Conservation (phyloP, 257 asterid species). For the Haberlea rhodopensis region DNA sequence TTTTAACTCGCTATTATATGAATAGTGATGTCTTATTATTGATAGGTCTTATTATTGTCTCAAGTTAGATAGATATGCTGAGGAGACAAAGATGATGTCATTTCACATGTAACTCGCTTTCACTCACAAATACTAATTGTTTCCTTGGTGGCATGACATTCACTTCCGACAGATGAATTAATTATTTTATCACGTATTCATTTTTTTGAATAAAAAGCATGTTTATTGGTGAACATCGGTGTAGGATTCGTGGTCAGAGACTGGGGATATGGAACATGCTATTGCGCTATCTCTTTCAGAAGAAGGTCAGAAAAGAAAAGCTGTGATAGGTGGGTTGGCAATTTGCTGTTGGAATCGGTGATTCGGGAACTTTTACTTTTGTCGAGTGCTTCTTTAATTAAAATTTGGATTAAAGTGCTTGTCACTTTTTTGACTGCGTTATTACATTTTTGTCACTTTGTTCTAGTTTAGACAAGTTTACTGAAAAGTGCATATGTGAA, state of each 20-base stretch:
- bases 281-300: conserved; percentile 83
- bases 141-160: conserved; percentile 8
- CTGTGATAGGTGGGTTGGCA: conserved; percentile 46
- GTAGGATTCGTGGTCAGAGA: conserved; percentile 51
- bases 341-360: background rate
- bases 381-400: background rate
- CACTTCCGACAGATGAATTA: background rate
- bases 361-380: background rate
- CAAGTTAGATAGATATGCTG: conserved; percentile 11
- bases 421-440: background rate
- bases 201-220: conserved; percentile 19
- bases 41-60: background rate
- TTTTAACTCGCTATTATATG: background rate
- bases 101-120: background rate
- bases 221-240: conserved; percentile 17
- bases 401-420: background rate
- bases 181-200: conserved; percentile 10
- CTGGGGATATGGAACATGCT: conserved; percentile 72
- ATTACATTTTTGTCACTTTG: background rate
- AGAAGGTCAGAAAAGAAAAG: conserved; percentile 60
- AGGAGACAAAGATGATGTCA: conserved; percentile 5
- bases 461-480: background rate
- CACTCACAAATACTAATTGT: background rate
- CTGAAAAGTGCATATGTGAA: conserved; percentile 18
- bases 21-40: background rate